A percentile compares a stretch with the other conserved stretches of the same genome.
Conservation (phyloP, 2,329 filamentous ascomycete species). For the Onygena corvina region DNA sequence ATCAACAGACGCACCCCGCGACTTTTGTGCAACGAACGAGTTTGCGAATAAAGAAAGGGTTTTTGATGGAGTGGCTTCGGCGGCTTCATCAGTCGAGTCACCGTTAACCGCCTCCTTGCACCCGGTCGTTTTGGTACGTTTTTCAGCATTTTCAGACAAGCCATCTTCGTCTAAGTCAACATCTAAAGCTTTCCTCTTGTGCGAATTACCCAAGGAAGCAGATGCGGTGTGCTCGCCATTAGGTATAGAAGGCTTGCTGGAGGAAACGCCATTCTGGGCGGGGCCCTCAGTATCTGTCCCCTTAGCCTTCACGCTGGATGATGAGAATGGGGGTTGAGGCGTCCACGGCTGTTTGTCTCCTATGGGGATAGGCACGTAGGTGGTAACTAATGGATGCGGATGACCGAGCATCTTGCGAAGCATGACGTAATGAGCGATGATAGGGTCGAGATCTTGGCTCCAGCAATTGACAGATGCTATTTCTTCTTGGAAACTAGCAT, state of each 20-base stretch:
- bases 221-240: neutral
- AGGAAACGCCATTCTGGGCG: neutral
- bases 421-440: conserved; percentile 22
- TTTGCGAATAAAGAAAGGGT: conserved; percentile 15
- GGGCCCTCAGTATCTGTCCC: neutral
- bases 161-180: neutral
- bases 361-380: conserved; percentile 8
- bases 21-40: conserved; percentile 15
- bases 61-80: conserved; percentile 8
- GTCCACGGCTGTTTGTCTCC: conserved; percentile 9
- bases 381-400: conserved; percentile 17
- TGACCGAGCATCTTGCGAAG: conserved; percentile 22
- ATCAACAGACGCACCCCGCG: neutral
- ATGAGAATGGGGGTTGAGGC: neutral
- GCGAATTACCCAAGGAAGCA: neutral
- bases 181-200: conserved; percentile 13
- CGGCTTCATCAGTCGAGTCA: conserved; percentile 11
- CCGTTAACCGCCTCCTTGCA: neutral
- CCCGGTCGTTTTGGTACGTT: conserved; percentile 2
- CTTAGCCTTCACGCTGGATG: neutral
- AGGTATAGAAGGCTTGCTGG: neutral
- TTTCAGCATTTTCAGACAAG: conserved; percentile 3
- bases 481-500: conserved; percentile 32
- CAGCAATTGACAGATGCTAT: conserved; percentile 18
- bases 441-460: conserved; percentile 20